Evolutionary conservation across 2,329 filamentous ascomycete genomes (phyloP), one percentile per base, ranked within the genome.

Genomic region (Clonostachys rhizophaga): DNA sequence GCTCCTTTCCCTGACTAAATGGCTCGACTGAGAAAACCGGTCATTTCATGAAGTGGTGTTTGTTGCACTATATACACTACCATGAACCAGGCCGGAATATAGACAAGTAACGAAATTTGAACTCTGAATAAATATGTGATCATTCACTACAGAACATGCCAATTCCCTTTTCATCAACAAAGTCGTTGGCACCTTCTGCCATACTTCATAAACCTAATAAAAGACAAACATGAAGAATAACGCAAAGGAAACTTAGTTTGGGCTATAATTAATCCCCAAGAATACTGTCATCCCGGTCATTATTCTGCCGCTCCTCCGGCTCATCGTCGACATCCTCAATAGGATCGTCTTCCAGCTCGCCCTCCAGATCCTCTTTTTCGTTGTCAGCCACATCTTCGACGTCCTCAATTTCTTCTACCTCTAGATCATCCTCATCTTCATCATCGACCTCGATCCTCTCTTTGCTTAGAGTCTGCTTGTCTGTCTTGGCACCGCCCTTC

Each of bases 311-410:
- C 50, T 55, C 58, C 46, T 54, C 55, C 44, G 61, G 56, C 34
- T 64, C 57, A 24, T 61, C 62, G 49, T 65, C 62, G 34, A 58
- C 65, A 42, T 66, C 66, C 14, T 64, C 65, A 40, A 68, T 62
- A 3, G 60, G 59, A 36, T 79, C 76, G 6, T 75, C 68, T 24
- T 78, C 79, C 20, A 82, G 52, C 50, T 79, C 76, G 0, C 62
- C 64, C 24, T 75, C 73, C 36, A 72, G 71, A 47, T 73, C 71
- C 36, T 75, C 72, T 17, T 72, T 64, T 45, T 70, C 59, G 13
- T 71, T 70, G 35, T 73, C 70, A 11, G 67, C 62, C 6, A 61
- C 63, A 4, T 63, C 60, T 9, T 65, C 66, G 10, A 68, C 67
- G 4, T 68, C 67, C 13, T 69, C 66, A 5, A 72, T 71, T n/a